These are phyloP conservation scores for Musa balbisiana DNA, from an alignment of 202 grass and related monocot genomes.

Conservation along the genomic window DNA sequence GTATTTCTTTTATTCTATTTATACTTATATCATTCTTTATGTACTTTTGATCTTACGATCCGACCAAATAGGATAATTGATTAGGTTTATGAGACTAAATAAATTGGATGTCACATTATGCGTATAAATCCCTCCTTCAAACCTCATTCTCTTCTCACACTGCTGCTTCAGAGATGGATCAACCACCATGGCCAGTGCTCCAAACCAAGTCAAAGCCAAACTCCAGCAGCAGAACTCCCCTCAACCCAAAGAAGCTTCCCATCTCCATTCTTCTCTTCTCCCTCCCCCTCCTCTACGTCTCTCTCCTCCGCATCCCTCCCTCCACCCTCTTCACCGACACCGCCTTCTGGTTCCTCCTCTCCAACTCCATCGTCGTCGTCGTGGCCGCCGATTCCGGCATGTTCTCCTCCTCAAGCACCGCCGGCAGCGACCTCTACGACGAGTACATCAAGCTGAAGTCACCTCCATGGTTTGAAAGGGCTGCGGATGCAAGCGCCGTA, in stretches of 20 bases:
- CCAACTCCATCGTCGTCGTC: constrained; percentile 64
- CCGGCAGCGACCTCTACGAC: not conserved
- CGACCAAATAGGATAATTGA: too few species aligned
- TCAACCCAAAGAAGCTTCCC: constrained; percentile 19
- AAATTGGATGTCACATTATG: not conserved
- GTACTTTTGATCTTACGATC: too few species aligned
- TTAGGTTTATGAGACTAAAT: not conserved
- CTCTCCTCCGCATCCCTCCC: constrained; percentile 38
- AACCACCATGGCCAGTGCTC: not conserved
- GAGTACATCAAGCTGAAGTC: not conserved
- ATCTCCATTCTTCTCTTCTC: constrained; percentile 42
- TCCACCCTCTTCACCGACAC: constrained; percentile 43
- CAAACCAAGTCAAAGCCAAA: constrained; percentile 7
- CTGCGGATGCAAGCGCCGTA: not conserved
- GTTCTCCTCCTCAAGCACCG: constrained; percentile 11
- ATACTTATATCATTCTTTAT: too few species aligned
- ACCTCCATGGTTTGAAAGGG: not conserved
- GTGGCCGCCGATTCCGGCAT: constrained; percentile 40
- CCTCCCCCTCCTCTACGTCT: constrained; percentile 54
- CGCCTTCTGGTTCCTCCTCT: constrained; percentile 69
- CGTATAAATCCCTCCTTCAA: not conserved
- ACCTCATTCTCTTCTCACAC: not conserved
- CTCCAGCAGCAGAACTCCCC: not conserved
- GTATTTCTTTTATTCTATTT: too few species aligned
- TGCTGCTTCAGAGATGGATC: too few species aligned